Percentiles rank a stretch among this genome's conserved stretches.
Conservation (phyloP, 352 stramenopile species). For the Globisporangium solare region DNA sequence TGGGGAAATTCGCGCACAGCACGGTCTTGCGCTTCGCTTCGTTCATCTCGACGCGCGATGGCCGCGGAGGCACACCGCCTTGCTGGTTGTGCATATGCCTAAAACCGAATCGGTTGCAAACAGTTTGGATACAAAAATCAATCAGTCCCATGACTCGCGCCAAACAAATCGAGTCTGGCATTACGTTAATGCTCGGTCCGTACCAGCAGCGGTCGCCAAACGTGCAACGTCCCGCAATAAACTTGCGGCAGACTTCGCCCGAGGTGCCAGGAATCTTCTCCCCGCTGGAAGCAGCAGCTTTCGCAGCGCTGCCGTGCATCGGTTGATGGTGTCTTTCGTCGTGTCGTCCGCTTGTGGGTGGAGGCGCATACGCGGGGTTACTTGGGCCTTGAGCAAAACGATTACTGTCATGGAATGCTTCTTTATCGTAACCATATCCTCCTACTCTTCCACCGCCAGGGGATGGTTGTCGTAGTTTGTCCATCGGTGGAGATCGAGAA, state of each 20-base stretch:
- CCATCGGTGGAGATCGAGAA: background rate
- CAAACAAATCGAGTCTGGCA: slow-evolving; percentile 11
- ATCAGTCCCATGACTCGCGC: slow-evolving; percentile 8
- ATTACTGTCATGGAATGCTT: slow-evolving; percentile 12
- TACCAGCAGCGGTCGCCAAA: slow-evolving; percentile 85
- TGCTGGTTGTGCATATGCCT: slow-evolving; percentile 58
- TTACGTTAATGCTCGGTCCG: slow-evolving; percentile 14
- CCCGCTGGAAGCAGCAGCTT: background rate
- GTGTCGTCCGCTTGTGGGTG: slow-evolving; percentile 1
- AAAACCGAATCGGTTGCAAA: slow-evolving; percentile 4
- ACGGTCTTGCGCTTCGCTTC: slow-evolving; percentile 66
- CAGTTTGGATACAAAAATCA: slow-evolving; percentile 3
- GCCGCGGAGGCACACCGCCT: slow-evolving; percentile 2
- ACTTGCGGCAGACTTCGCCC: slow-evolving; percentile 74
- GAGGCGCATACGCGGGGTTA: background rate
- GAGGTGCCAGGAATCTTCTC: slow-evolving; percentile 38
- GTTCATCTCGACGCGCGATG: slow-evolving; percentile 28
- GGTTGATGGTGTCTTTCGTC: slow-evolving; percentile 2
- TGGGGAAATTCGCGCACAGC: slow-evolving; percentile 70
- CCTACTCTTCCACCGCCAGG: slow-evolving; percentile 1
- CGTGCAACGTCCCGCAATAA: slow-evolving; percentile 54
- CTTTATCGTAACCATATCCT: slow-evolving; percentile 10
- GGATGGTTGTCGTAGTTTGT: slow-evolving; percentile 5
- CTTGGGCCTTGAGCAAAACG: slow-evolving; percentile 8
- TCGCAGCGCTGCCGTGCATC: background rate